These are phyloP conservation scores for Pistacia atlantica DNA, from an alignment of 345 rosid species.

Conservation along the genomic window DNA sequence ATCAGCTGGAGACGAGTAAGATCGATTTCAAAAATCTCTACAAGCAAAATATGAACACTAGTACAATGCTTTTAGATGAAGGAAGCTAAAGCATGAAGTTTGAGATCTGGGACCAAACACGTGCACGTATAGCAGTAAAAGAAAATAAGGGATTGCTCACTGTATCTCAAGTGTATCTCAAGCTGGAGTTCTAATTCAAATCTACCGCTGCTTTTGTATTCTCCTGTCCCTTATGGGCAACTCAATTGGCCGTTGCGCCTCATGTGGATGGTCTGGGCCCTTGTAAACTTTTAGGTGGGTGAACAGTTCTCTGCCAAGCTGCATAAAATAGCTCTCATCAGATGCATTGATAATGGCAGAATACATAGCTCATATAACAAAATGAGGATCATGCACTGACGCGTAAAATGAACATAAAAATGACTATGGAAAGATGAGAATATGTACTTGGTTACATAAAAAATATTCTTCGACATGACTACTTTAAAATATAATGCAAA, in stretches of 20 bases:
- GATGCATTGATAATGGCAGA: not conserved
- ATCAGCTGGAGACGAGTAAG: conserved; percentile 7
- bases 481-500: not conserved
- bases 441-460: not conserved
- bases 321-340: conserved; percentile 30
- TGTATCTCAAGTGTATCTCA: conserved; percentile 24
- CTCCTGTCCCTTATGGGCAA: conserved; percentile 92
- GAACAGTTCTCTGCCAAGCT: conserved; percentile 93
- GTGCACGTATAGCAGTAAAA: not conserved
- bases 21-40: conserved; percentile 18
- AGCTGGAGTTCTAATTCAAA: conserved; percentile 11
- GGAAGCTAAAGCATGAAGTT: conserved; percentile 12
- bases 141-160: conserved; percentile 16
- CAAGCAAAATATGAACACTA: conserved; percentile 18
- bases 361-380: not conserved
- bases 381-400: not conserved
- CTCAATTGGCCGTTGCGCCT: conserved; percentile 83
- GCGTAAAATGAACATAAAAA: not conserved
- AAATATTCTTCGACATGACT: not conserved
- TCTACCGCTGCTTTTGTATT: conserved; percentile 56
- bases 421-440: not conserved
- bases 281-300: conserved; percentile 95
- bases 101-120: conserved; percentile 1
- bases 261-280: conserved; percentile 93
- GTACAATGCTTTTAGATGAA: not conserved